phyloP scores from a whole-genome alignment of 2,329 filamentous ascomycete genomes.

The Fusarium verrucosum region DNA sequence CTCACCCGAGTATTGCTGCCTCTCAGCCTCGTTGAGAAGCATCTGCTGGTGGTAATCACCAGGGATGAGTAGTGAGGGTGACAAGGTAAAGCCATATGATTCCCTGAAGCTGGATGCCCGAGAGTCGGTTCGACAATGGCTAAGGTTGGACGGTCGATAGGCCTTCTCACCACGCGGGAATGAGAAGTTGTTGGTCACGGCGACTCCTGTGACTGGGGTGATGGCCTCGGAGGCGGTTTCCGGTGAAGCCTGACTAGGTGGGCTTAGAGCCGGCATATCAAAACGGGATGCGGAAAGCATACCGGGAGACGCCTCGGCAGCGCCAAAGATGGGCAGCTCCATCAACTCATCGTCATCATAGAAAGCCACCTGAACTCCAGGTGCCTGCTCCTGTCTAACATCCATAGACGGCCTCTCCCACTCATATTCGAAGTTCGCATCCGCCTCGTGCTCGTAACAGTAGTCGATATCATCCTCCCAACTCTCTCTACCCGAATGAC shows the following conservation, averaged over 20 bases:
- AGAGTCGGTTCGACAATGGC: conserved; percentile 56
- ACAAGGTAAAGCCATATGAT: conserved; percentile 66
- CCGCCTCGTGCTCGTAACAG: conserved; percentile 74
- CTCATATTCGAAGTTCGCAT: conserved; percentile 72
- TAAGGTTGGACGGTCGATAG: conserved; percentile 39
- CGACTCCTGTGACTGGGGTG: conserved; percentile 52
- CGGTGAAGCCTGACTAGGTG: conserved; percentile 57
- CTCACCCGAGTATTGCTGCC: conserved; percentile 48
- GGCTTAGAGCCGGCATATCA: conserved; percentile 61
- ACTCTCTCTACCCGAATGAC: conserved; percentile 54
- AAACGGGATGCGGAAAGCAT: conserved; percentile 45
- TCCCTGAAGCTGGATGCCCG: conserved; percentile 66
- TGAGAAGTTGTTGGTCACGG: conserved; percentile 61
- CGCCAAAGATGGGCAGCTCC: conserved; percentile 28
- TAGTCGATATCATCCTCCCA: conserved; percentile 79
- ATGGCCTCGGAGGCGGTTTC: conserved; percentile 54
- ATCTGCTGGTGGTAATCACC: conserved; percentile 67
- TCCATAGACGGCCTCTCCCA: conserved; percentile 70
- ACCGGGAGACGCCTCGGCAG: conserved; percentile 41
- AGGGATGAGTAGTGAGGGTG: conserved; percentile 70
- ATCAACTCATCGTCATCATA: conserved; percentile 39
- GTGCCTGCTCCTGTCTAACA: conserved; percentile 38
- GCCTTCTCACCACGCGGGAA: conserved; percentile 55
- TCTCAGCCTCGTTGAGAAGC: conserved; percentile 48
- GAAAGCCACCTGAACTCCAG: conserved; percentile 39